A percentile compares a stretch with the other conserved stretches of the same genome.
These are phyloP conservation scores for Spongispora temasekensis DNA, from an alignment of 1,284 basidiomycete species.

Conservation along the genomic window DNA sequence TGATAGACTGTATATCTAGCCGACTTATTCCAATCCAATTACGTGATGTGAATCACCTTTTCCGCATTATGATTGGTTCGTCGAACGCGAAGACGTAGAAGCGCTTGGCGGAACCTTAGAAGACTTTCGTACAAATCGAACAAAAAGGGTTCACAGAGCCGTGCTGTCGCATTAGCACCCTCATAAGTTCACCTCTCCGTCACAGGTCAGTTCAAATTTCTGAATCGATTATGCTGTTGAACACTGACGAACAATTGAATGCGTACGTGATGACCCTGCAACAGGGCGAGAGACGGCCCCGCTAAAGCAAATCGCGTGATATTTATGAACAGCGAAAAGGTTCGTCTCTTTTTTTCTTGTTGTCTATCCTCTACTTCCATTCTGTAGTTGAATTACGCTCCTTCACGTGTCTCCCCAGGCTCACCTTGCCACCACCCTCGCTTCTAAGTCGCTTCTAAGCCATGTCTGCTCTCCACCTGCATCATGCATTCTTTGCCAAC, in stretches of 20 bases:
- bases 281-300: constrained; percentile 2
- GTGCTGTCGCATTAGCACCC: constrained; percentile 4
- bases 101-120: constrained; percentile 21
- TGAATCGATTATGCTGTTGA: neutral
- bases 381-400: constrained; percentile 16
- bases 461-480: constrained; percentile 60
- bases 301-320: constrained; percentile 5
- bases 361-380: constrained; percentile 10
- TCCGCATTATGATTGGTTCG: constrained; percentile 24
- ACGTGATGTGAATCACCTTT: constrained; percentile 27
- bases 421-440: constrained; percentile 12
- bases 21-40: constrained; percentile 27
- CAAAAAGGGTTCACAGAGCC: constrained; percentile 15
- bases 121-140: constrained; percentile 9
- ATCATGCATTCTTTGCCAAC: constrained; percentile 51
- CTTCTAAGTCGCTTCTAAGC: constrained; percentile 14
- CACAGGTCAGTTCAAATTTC: constrained; percentile 16
- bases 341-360: constrained; percentile 16
- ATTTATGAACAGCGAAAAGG: constrained; percentile 19
- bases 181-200: neutral
- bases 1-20: constrained; percentile 28
- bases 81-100: constrained; percentile 13
- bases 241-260: constrained; percentile 10
- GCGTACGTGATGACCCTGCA: constrained; percentile 9
- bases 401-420: constrained; percentile 12